These are phyloP conservation scores for Botrytis galanthina DNA, from an alignment of 2,329 filamentous ascomycete species.

Conservation along the genomic window DNA sequence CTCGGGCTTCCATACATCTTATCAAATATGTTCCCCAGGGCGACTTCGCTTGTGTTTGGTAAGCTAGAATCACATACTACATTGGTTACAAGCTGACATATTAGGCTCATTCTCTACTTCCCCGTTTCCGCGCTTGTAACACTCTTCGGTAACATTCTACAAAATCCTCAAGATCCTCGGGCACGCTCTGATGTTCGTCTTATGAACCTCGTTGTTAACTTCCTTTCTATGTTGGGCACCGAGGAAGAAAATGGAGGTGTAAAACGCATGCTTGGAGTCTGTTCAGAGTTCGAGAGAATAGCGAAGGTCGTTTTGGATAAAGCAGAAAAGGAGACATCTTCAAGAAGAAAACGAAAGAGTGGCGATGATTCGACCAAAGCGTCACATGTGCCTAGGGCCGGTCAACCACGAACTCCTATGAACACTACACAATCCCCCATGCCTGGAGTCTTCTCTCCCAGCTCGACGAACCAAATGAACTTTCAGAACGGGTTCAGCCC, in stretches of 20 bases:
- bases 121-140: conserved; percentile 94
- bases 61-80: conserved; percentile 40
- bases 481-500: conserved; percentile 34
- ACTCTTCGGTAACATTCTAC: conserved; percentile 91
- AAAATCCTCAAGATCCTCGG: conserved; percentile 87
- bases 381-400: conserved; percentile 20
- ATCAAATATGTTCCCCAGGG: conserved; percentile 96
- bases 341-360: conserved; percentile 79
- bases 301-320: conserved; percentile 88
- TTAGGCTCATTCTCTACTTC: conserved; percentile 88
- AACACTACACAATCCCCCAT: conserved; percentile 30
- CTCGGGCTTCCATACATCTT: conserved; percentile 86
- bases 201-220: conserved; percentile 91
- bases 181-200: conserved; percentile 85
- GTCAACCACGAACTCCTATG: conserved; percentile 31
- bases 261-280: conserved; percentile 89
- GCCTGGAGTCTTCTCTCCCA: conserved; percentile 34
- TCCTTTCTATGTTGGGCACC: conserved; percentile 82
- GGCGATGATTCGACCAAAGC: conserved; percentile 46
- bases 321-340: conserved; percentile 70
- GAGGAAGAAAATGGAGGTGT: conserved; percentile 90
- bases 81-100: conserved; percentile 35
- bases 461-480: conserved; percentile 30
- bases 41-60: conserved; percentile 95
- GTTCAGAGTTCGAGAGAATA: conserved; percentile 94